phyloP scores from a whole-genome alignment of 495 filamentous ascomycete species.

The Pyrenula aspistea region DNA sequence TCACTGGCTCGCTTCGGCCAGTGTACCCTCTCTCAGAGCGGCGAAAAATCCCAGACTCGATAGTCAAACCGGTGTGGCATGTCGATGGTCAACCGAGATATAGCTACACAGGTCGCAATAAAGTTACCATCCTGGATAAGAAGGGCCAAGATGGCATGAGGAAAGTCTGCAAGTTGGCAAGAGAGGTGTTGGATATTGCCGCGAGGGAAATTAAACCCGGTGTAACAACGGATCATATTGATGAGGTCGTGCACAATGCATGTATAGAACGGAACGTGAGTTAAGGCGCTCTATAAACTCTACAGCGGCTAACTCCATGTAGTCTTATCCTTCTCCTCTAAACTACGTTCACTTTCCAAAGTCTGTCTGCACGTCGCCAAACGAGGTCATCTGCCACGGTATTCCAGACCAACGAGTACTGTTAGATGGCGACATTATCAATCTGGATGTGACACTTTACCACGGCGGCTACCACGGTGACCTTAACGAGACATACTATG shows the following conservation, averaged over 20 bases:
- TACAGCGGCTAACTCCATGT: constrained; percentile 6
- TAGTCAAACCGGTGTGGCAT: constrained; percentile 76
- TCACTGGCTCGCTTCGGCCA: constrained; percentile 68
- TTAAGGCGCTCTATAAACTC: not conserved
- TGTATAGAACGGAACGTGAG: constrained; percentile 85
- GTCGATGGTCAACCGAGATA: constrained; percentile 69
- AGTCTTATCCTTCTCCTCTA: constrained; percentile 93
- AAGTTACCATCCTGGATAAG: constrained; percentile 69
- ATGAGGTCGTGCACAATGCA: constrained; percentile 91
- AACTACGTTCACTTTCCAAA: constrained; percentile 98
- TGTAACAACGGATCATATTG: constrained; percentile 91
- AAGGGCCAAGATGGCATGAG: constrained; percentile 81
- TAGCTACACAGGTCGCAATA: constrained; percentile 56
- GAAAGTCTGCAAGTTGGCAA: constrained; percentile 75
- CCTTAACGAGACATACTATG: constrained; percentile 87
- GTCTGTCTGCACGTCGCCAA: constrained; percentile 89
- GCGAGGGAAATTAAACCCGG: constrained; percentile 71
- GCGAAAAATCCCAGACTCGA: constrained; percentile 65
- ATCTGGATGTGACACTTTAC: constrained; percentile 81
- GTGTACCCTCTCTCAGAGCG: constrained; percentile 76
- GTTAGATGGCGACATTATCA: constrained; percentile 77
- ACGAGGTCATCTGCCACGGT: constrained; percentile 94
- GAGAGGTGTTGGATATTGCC: constrained; percentile 90
- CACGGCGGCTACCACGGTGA: constrained; percentile 83
- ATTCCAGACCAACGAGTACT: constrained; percentile 74